A percentile compares a stretch with the other conserved stretches of the same genome.
Evolutionary conservation across 2,329 filamentous ascomycete genomes (phyloP).

Genomic region (Pseudogymnoascus verrucosus): DNA sequence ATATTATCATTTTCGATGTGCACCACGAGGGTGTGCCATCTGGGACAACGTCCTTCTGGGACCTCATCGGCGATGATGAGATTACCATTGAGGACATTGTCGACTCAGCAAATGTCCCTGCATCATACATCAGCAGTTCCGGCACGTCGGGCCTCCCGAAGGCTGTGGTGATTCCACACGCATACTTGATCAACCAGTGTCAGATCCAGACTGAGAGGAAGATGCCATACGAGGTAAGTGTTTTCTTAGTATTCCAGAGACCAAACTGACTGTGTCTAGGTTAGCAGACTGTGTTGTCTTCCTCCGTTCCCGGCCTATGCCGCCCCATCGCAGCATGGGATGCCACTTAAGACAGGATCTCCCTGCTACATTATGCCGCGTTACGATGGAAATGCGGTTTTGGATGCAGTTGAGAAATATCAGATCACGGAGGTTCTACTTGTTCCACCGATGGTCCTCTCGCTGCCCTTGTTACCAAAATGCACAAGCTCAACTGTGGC

Average conservation of each 20-base stretch:
- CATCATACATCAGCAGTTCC: constrained; percentile 38
- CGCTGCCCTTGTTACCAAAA: constrained; percentile 34
- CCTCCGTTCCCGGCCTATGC: constrained; percentile 58
- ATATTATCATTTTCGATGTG: constrained; percentile 18
- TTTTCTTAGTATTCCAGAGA: constrained; percentile 49
- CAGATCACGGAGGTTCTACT: constrained; percentile 57
- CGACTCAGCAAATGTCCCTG: constrained; percentile 27
- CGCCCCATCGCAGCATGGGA: constrained; percentile 67
- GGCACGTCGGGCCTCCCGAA: constrained; percentile 51
- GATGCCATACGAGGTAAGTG: constrained; percentile 49
- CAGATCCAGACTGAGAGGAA: constrained; percentile 44
- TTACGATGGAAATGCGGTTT: constrained; percentile 67
- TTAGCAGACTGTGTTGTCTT: constrained; percentile 43
- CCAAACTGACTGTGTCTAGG: constrained; percentile 20
- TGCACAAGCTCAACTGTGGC: constrained; percentile 34
- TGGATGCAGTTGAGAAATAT: constrained; percentile 58
- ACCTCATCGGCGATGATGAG: not conserved
- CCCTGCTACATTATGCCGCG: constrained; percentile 70
- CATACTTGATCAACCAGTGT: constrained; percentile 29
- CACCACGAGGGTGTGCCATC: not conserved
- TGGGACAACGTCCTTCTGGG: not conserved
- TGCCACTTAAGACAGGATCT: constrained; percentile 54
- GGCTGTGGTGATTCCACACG: constrained; percentile 32
- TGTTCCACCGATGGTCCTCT: constrained; percentile 69
- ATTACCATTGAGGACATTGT: constrained; percentile 13